Conservation (phyloP, 164 flowering plant genomes). For the Vitis rupestris region DNA sequence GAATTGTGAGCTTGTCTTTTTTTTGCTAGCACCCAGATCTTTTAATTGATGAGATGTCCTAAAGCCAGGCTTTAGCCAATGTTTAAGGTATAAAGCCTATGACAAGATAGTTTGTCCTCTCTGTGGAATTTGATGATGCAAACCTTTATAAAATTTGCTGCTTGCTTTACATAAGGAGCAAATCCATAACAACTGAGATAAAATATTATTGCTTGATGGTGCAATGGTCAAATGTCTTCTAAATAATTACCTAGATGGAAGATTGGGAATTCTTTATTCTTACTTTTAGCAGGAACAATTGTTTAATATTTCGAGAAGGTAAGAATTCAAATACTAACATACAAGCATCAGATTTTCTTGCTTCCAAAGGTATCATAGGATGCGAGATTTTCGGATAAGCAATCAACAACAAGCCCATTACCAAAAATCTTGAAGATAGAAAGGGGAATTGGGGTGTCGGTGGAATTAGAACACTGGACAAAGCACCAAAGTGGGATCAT, state of each 20-base stretch:
- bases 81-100: neutral
- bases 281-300: neutral
- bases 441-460: neutral
- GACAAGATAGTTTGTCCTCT: neutral
- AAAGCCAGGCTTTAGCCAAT: neutral
- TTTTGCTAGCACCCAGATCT: neutral
- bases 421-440: neutral
- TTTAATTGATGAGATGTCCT: neutral
- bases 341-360: neutral
- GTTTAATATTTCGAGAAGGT: neutral
- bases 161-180: neutral
- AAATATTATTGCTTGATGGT: neutral
- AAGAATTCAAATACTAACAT: neutral
- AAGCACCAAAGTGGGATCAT: neutral
- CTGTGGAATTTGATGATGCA: neutral
- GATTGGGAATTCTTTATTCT: neutral
- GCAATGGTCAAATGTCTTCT: neutral
- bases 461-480: neutral
- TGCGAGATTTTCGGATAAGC: neutral
- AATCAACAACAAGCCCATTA: neutral
- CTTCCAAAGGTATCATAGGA: neutral
- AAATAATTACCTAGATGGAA: neutral
- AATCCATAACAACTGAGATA: neutral
- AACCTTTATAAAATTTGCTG: neutral
- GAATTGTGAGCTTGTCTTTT: neutral